Base-by-base conservation (phyloP, 768 basidiomycete species). In the Albatrellus ellisii region DNA sequence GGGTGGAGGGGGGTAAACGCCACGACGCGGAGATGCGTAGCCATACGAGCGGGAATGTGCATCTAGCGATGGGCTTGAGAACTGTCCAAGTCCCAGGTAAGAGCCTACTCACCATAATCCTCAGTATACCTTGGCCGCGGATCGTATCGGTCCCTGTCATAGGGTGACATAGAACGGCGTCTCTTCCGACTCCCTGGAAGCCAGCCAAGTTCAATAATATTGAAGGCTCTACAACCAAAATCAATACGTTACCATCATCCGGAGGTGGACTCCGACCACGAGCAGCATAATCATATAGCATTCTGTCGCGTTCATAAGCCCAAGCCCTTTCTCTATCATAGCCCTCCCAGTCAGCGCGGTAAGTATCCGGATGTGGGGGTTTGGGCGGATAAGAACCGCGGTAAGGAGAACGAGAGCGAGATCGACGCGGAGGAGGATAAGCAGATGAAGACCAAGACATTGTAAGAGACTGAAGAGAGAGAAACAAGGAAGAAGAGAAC, bases 91-190 rank as follows among this genome's bases (percentile, higher is more conserved):
- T 12, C 34, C 4, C 31, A 20, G 35, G 37, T 39, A 33, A 18
- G 27, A 7, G 6, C 32, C 31, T 31, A 45, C 68, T 62, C 68
- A 87, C 86, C 85, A 59, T 78, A 80, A 53, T 88, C 83, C 39
- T 90, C 87, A 44, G 62, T 75, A 54, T 85, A 86, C 39, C 86
- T 73, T 26, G 84, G 85, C 37, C 87, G 71, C 39, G 86, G 80
- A 45, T 88, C 86, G 54, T 79, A 88, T 33, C 86, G 65, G 43
- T 86, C 85, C 45, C 86, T 69, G 54, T 89, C 87, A 52, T 81
- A 86, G 10, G 87, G 87, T 18, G 83, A 84, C 46, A 62, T 49
- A 15, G 87, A 89, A 48, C 87, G 70, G 46, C 86, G 76, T 46
- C 87, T 78, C 58, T 90, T 90, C 46, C 85, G 50, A 26, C 36